A percentile compares a stretch with the other conserved stretches of the same genome.
phyloP scores from a whole-genome alignment of 2,329 filamentous ascomycete species.

The Emmonsiellopsis sp. region DNA sequence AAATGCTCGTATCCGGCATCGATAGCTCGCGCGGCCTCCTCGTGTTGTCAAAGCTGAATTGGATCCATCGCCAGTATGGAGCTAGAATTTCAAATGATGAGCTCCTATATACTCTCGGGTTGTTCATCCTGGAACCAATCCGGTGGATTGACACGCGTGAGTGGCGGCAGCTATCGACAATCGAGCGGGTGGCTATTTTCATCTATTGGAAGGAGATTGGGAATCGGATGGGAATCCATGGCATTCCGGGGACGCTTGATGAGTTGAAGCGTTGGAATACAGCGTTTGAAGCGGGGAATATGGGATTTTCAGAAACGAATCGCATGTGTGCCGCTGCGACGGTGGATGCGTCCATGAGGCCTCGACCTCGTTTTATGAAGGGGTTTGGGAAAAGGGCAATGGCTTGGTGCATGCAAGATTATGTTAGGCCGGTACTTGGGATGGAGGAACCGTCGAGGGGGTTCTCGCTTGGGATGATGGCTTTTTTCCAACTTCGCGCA shows the following conservation, averaged over 20 bases:
- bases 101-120: conserved; percentile 48
- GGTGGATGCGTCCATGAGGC: neutral
- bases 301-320: neutral
- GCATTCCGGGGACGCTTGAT: neutral
- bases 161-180: conserved; percentile 53
- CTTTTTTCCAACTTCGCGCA: neutral
- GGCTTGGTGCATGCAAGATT: neutral
- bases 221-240: conserved; percentile 54
- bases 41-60: conserved; percentile 51
- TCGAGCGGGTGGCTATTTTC: conserved; percentile 55
- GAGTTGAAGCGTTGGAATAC: neutral
- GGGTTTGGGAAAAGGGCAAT: neutral
- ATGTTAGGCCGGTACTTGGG: neutral
- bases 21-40: conserved; percentile 30
- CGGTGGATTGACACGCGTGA: conserved; percentile 52
- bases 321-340: neutral
- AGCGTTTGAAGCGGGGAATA: neutral
- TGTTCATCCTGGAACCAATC: conserved; percentile 53
- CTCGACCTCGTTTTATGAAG: neutral
- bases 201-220: conserved; percentile 55
- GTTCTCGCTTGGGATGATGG: neutral
- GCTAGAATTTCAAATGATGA: conserved; percentile 48
- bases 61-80: conserved; percentile 44
- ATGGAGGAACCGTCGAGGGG: neutral
- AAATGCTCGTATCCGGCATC: conserved; percentile 29